Percentiles rank a stretch among this genome's conserved stretches.
phyloP scores from a whole-genome alignment of 176 grass and related monocot species.

The Pontederia crassipes region DNA sequence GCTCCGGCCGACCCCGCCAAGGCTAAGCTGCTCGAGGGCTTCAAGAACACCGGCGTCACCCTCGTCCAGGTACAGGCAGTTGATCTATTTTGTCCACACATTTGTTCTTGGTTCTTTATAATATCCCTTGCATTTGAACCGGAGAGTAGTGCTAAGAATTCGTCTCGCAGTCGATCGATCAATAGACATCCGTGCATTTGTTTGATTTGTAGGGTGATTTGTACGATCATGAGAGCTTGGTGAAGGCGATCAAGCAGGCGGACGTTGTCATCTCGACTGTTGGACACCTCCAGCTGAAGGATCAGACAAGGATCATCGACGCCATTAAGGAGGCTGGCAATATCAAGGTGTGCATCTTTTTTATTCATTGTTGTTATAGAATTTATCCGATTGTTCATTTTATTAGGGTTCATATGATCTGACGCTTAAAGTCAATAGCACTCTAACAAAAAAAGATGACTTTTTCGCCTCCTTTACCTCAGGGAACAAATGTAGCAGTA shows the following conservation, averaged over 20 bases:
- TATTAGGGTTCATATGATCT: no score
- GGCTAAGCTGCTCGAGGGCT: slow-evolving; percentile 10
- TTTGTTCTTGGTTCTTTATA: no score
- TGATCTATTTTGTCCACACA: no score
- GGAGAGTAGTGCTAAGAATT: no score
- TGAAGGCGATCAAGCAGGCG: slow-evolving; percentile 7
- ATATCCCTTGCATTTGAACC: no score
- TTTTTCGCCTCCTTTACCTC: no score
- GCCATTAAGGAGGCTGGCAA: slow-evolving; percentile 6
- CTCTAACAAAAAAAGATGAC: no score
- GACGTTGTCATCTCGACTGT: slow-evolving; percentile 10
- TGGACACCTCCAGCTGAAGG: background rate
- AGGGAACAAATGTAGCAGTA: no score
- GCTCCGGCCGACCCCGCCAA: background rate
- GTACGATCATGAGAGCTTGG: slow-evolving; percentile 6
- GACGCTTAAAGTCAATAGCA: no score
- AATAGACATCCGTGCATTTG: background rate
- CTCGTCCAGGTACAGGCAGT: background rate
- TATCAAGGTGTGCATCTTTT: background rate
- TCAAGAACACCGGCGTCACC: slow-evolving; percentile 1
- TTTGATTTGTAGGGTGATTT: slow-evolving; percentile 1
- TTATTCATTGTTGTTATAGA: background rate
- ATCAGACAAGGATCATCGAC: slow-evolving; percentile 18
- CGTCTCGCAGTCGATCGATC: no score
- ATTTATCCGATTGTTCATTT: no score